Conservation (phyloP, 1,139 yeast genomes). For the Candida sp. region DNA sequence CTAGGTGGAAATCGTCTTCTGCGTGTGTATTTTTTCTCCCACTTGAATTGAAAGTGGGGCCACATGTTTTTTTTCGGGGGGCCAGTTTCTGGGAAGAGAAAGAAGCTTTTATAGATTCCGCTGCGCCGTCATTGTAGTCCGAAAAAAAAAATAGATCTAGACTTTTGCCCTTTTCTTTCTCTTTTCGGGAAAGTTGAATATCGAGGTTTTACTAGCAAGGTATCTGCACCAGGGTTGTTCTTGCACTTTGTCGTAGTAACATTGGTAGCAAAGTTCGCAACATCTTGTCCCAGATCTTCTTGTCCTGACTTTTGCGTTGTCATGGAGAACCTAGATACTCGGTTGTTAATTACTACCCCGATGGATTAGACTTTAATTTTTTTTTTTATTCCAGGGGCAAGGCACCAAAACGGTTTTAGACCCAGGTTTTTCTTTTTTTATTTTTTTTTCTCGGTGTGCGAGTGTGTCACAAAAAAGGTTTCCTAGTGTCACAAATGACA, state of each 20-base stretch:
- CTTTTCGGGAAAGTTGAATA: not conserved
- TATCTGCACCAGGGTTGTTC: too few relatives aligned
- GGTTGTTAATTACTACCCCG: slow-evolving; percentile 2
- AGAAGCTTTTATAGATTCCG: not conserved
- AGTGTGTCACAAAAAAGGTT: not conserved
- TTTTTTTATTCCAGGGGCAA: slow-evolving; percentile 2
- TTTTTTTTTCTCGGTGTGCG: not conserved
- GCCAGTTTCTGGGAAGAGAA: not conserved
- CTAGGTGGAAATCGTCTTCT: too few relatives aligned
- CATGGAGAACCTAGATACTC: not conserved
- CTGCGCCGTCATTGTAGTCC: not conserved
- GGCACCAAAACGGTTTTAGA: slow-evolving; percentile 1
- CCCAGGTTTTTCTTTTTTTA: not conserved
- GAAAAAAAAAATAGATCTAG: not conserved
- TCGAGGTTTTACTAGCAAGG: not conserved
- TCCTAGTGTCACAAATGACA: not conserved
- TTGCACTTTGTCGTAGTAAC: too few relatives aligned
- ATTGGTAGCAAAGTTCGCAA: not conserved
- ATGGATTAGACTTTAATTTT: not conserved
- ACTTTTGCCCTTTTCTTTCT: not conserved
- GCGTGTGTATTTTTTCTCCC: not conserved
- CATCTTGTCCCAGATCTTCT: not conserved
- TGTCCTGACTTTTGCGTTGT: not conserved
- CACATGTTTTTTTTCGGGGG: not conserved
- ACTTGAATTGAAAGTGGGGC: not conserved